phyloP scores from a whole-genome alignment of 306 rosid genomes.

The Casuarina equisetifolia region DNA sequence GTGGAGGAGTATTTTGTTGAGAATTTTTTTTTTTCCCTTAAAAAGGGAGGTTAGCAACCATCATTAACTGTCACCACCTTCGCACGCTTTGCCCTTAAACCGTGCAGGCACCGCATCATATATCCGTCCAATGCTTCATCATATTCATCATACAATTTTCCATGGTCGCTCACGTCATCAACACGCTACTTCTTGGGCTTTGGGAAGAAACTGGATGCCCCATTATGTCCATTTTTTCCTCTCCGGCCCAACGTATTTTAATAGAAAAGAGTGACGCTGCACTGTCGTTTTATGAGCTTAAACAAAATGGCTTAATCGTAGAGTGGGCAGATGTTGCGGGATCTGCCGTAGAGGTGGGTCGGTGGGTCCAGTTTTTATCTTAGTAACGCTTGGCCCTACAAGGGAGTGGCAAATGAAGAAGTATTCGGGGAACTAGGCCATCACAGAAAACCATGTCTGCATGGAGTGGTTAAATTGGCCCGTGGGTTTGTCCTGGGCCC shows the following conservation, averaged over 20 bases:
- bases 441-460: neutral
- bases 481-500: neutral
- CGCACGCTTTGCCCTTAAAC: constrained; percentile 51
- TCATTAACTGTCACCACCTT: constrained; percentile 33
- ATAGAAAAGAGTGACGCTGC: too few relatives aligned
- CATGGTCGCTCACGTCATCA: constrained; percentile 26
- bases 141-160: neutral
- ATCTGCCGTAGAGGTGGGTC: neutral
- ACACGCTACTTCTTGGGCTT: constrained; percentile 26
- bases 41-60: constrained; percentile 26
- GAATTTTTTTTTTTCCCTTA: neutral
- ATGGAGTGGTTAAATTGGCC: neutral
- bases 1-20: constrained; percentile 5
- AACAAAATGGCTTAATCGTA: too few relatives aligned
- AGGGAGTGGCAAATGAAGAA: neutral
- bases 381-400: neutral
- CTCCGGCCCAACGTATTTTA: neutral
- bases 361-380: neutral
- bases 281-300: too few relatives aligned
- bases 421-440: neutral
- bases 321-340: neutral
- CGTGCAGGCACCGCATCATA: constrained; percentile 6
- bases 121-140: constrained; percentile 4
- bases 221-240: too few relatives aligned
- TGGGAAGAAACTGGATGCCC: neutral